phyloP scores from a whole-genome alignment of 2,329 filamentous ascomycete species.

The Talaromyces islandicus region DNA sequence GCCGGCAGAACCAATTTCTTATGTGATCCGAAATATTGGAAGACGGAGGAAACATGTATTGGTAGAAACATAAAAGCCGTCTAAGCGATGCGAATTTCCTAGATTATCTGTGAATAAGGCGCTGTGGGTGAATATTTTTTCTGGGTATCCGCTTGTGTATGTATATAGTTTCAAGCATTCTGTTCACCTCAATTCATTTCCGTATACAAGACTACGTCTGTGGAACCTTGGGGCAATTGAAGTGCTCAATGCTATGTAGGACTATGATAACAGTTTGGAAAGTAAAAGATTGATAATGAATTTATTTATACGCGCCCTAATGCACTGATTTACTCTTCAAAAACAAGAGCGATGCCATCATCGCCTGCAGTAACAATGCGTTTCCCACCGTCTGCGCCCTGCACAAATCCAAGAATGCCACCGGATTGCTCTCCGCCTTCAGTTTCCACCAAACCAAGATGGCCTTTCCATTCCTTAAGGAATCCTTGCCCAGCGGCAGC shows the following conservation, averaged over 20 bases:
- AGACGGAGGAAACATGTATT: neutral
- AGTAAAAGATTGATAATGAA: neutral
- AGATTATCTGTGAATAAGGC: constrained; percentile 14
- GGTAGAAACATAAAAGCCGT: neutral
- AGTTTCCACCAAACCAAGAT: constrained; percentile 43
- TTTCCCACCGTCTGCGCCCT: constrained; percentile 61
- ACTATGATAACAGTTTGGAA: neutral
- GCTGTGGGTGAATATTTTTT: constrained; percentile 11
- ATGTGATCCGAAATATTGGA: neutral
- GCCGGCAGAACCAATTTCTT: neutral
- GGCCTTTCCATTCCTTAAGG: constrained; percentile 83
- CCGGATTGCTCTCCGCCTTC: constrained; percentile 70
- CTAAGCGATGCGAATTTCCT: constrained; percentile 1
- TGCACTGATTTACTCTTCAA: constrained; percentile 29
- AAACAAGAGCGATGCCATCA: constrained; percentile 53
- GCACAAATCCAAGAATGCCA: constrained; percentile 85
- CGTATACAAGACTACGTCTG: neutral
- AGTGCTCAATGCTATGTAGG: neutral
- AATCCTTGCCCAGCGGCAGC: constrained; percentile 63
- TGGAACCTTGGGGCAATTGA: neutral
- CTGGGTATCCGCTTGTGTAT: constrained; percentile 10
- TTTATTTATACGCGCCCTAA: neutral
- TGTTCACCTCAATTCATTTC: neutral
- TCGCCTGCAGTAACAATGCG: constrained; percentile 85
- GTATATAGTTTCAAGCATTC: constrained; percentile 12